Base-by-base conservation (phyloP, 805 yeast genomes). In the Schwanniomyces polymorphus region DNA sequence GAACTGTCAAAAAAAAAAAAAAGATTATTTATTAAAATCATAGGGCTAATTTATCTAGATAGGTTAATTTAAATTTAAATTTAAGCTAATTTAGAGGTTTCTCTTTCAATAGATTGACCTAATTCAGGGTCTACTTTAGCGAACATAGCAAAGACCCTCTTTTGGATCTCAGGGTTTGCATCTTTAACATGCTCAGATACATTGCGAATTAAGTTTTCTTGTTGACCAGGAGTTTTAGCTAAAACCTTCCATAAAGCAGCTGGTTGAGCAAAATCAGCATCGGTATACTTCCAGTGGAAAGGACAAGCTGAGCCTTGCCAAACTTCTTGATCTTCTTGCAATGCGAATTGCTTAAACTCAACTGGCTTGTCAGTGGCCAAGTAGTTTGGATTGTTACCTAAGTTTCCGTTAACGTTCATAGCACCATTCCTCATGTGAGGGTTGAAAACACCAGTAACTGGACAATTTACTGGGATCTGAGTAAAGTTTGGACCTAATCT, bases 381-480 rank as follows among this genome's bases (percentile, higher is more conserved):
- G 68, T 89, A 88, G 70, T 86, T 86, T 64, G 96, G 94, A 54
- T 81, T 80, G 47, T 79, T 70, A 35, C 95, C 96, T 61, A 85
- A 79, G 72, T 89, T 89, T 46, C 78, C 78, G 57, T 73, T 69
- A 43, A 74, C 75, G 44, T 44, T 55, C 91, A 85, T 84, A 38
- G 83, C 78, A 67, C 97, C 97, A 65, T 89, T 96, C 72, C 96
- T 81, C 57, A 84, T 79, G 58, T 82, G 84, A 25, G 96, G 96
- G 64, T 70, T 70, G 63, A 57, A 74, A 21, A 72, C 76, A 42
- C 75, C 76, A 43, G 75, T 58, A 35, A 73, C 68, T 48, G 97
- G 96, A 68, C 95, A 86, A 67, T 89, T 89, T 58, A 88, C 91
- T 12, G 97, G 97, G 48, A 89, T 85, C 69, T 87, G 92, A 41